phyloP scores from a whole-genome alignment of 2,329 filamentous ascomycete genomes.

The Fonsecaea nubica region DNA sequence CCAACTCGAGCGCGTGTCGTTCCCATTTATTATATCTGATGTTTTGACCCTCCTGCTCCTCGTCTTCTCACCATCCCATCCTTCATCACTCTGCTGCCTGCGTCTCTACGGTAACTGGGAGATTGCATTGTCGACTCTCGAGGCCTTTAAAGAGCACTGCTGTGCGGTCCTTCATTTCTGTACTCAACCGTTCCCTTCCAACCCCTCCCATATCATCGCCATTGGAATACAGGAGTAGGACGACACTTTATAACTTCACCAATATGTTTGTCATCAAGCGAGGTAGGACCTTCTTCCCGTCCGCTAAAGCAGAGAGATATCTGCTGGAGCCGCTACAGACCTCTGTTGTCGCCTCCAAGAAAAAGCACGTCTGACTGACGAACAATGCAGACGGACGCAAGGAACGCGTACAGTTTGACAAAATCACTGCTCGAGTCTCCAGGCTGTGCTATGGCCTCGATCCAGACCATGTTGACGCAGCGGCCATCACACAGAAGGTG shows the following conservation, averaged over 20 bases:
- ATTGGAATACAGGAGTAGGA: constrained; percentile 8
- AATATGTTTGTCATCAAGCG: constrained; percentile 69
- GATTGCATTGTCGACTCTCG: constrained; percentile 14
- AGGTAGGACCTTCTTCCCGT: constrained; percentile 54
- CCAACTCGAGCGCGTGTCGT: constrained; percentile 13
- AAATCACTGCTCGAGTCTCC: constrained; percentile 98
- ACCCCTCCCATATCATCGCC: constrained; percentile 5
- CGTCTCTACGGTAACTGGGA: constrained; percentile 27
- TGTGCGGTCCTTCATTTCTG: constrained; percentile 6
- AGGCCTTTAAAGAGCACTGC: constrained; percentile 22
- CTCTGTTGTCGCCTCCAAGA: constrained; percentile 30
- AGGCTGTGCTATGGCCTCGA: constrained; percentile 97
- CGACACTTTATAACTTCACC: constrained; percentile 2
- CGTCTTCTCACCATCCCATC: constrained; percentile 16
- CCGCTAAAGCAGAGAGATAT: background rate
- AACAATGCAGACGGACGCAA: constrained; percentile 84
- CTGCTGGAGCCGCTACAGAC: background rate
- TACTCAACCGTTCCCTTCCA: background rate
- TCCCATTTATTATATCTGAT: constrained; percentile 22
- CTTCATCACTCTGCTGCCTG: constrained; percentile 26
- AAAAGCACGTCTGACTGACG: constrained; percentile 16
- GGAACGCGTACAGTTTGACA: constrained; percentile 99
- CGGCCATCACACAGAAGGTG: constrained; percentile 98
- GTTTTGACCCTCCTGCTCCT: constrained; percentile 22
- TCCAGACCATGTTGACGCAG: constrained; percentile 92